Conservation (phyloP, 164 flowering plant genomes). For the Vitis labrusca region DNA sequence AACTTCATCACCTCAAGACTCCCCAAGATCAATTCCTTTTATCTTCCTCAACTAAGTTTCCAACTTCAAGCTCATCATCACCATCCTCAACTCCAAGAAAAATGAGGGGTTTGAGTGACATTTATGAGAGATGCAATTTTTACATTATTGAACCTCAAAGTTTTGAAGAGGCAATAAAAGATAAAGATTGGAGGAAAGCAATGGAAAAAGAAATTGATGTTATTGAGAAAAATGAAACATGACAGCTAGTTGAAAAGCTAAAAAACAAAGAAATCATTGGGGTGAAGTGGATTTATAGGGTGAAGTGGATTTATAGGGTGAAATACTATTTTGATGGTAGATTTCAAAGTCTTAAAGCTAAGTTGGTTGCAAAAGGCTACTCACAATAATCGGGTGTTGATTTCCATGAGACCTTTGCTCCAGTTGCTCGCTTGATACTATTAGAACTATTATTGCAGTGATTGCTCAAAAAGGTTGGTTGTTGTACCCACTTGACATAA, state of each 20-base stretch:
- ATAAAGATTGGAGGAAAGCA: neutral
- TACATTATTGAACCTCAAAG: neutral
- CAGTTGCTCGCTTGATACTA: too few species aligned
- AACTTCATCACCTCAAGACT: too few species aligned
- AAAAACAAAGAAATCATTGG: conserved; percentile 2
- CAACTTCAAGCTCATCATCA: too few species aligned
- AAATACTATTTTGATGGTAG: conserved; percentile 4
- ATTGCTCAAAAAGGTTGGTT: too few species aligned
- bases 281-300: conserved; percentile 10
- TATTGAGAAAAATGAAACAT: neutral
- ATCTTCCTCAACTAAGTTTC: too few species aligned
- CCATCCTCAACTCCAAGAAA: too few species aligned
- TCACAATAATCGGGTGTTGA: neutral
- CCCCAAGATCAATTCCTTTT: too few species aligned
- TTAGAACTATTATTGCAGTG: too few species aligned
- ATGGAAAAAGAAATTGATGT: conserved; percentile 2
- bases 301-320: conserved; percentile 10
- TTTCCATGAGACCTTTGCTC: too few species aligned
- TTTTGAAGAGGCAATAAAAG: neutral
- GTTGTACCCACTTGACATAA: too few species aligned
- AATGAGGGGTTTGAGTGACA: too few species aligned
- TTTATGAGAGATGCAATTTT: too few species aligned
- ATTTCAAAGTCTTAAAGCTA: conserved; percentile 1
- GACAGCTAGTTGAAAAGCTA: conserved; percentile 2
- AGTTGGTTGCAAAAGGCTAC: conserved; percentile 12